These are phyloP conservation scores for Serpula lacrymans DNA, from an alignment of 768 basidiomycete species.

Conservation along the genomic window DNA sequence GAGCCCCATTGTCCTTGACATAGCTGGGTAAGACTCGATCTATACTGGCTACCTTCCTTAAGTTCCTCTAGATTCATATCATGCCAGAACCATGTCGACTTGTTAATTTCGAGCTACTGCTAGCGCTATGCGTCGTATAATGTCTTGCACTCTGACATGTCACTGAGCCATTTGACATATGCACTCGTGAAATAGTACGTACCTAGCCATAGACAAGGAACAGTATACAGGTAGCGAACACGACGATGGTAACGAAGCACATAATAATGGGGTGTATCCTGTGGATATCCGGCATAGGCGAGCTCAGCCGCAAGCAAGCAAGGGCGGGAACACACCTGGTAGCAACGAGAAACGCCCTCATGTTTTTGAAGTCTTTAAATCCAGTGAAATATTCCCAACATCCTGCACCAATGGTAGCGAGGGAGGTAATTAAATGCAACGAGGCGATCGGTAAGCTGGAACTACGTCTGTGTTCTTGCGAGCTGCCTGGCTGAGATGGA, in stretches of 20 bases:
- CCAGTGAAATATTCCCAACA: constrained; percentile 65
- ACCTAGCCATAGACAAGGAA: constrained; percentile 46
- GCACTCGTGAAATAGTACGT: too few relatives aligned
- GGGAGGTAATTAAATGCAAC: constrained; percentile 50
- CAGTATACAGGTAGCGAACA: constrained; percentile 51
- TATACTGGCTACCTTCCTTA: too few relatives aligned
- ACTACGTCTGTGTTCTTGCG: constrained; percentile 17
- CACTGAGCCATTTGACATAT: too few relatives aligned
- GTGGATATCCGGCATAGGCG: constrained; percentile 1
- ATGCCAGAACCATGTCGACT: too few relatives aligned
- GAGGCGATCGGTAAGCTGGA: constrained; percentile 47
- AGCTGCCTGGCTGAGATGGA: constrained; percentile 15
- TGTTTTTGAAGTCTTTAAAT: constrained; percentile 50
- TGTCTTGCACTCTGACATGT: too few relatives aligned
- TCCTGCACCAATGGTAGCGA: constrained; percentile 54
- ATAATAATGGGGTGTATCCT: constrained; percentile 55
- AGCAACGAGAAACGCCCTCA: constrained; percentile 57
- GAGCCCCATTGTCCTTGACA: too few relatives aligned
- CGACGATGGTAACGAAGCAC: constrained; percentile 41
- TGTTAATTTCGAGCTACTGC: too few relatives aligned
- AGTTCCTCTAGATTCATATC: too few relatives aligned
- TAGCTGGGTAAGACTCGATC: too few relatives aligned
- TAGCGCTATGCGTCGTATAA: too few relatives aligned
- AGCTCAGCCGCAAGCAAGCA: constrained; percentile 1
- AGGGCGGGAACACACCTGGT: constrained; percentile 45